Evolutionary conservation across 1,284 basidiomycete species (phyloP).

Genomic region (Irpex sp.): DNA sequence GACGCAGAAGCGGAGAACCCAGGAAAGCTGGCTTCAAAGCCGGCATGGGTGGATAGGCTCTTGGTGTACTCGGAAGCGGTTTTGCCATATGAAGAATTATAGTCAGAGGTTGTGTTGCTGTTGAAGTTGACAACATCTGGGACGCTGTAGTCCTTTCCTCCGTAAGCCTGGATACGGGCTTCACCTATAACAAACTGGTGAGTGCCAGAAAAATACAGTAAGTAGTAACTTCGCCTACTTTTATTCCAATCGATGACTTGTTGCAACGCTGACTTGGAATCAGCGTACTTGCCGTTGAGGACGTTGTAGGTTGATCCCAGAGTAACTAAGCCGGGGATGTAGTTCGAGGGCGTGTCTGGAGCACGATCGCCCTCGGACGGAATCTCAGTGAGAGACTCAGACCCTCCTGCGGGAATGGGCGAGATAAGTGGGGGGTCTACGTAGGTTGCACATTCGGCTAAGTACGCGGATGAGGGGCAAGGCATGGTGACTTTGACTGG

Average conservation of each 20-base stretch:
- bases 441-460: neutral
- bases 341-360: neutral
- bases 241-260: conserved; percentile 5
- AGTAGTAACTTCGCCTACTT: neutral
- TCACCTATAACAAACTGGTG: neutral
- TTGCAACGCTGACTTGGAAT: neutral
- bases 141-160: conserved; percentile 1
- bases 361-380: neutral
- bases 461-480: neutral
- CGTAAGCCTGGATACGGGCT: neutral
- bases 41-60: conserved; percentile 1
- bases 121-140: conserved; percentile 1
- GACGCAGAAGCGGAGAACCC: neutral
- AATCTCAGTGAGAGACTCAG: neutral
- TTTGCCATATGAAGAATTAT: conserved; percentile 1
- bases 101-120: neutral
- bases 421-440: neutral
- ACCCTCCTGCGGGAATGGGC: neutral
- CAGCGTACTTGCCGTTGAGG: conserved; percentile 1
- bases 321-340: conserved; percentile 2
- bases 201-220: neutral
- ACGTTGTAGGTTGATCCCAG: conserved; percentile 2
- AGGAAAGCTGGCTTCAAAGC: neutral
- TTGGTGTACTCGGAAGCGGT: conserved; percentile 1
- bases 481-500: neutral